Evolutionary conservation across 805 yeast species (phyloP).

Genomic region (Lipomyces chichibuensis): DNA sequence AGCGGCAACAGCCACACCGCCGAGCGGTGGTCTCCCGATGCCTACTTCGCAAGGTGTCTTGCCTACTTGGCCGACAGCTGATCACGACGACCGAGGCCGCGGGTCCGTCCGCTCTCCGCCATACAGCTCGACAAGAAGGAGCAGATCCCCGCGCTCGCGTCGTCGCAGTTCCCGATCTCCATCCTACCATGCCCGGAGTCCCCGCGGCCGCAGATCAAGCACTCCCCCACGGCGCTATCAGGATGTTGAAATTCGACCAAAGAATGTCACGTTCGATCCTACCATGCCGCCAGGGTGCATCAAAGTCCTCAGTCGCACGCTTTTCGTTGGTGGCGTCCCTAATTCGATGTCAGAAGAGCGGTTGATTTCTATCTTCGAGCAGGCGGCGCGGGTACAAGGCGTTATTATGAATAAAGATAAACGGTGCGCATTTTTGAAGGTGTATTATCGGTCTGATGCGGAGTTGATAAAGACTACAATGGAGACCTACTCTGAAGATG

Average conservation of each 20-base stretch:
- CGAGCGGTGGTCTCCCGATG: constrained; percentile 18
- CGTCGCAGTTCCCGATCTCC: constrained; percentile 38
- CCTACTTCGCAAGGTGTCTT: constrained; percentile 12
- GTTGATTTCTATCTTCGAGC: constrained; percentile 70
- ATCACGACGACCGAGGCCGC: constrained; percentile 23
- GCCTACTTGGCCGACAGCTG: constrained; percentile 13
- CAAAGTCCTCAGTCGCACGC: constrained; percentile 83
- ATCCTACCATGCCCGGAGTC: constrained; percentile 31
- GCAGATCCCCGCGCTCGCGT: constrained; percentile 37
- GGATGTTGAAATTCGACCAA: constrained; percentile 47
- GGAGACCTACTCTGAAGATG: constrained; percentile 59
- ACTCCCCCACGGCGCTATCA: constrained; percentile 17
- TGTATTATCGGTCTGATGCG: constrained; percentile 88
- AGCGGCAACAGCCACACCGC: constrained; percentile 27
- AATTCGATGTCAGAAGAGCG: constrained; percentile 73
- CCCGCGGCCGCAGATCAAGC: constrained; percentile 24
- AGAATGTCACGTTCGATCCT: constrained; percentile 69
- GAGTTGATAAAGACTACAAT: constrained; percentile 76
- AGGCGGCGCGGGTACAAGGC: constrained; percentile 89
- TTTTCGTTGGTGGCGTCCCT: constrained; percentile 94
- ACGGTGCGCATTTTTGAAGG: constrained; percentile 95
- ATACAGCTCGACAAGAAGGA: constrained; percentile 27
- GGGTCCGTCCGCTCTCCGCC: constrained; percentile 16
- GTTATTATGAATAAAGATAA: constrained; percentile 84
- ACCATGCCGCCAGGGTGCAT: constrained; percentile 75